Evolutionary conservation across 1,284 basidiomycete species (phyloP).

Genomic region (Schizopora paradoxa): DNA sequence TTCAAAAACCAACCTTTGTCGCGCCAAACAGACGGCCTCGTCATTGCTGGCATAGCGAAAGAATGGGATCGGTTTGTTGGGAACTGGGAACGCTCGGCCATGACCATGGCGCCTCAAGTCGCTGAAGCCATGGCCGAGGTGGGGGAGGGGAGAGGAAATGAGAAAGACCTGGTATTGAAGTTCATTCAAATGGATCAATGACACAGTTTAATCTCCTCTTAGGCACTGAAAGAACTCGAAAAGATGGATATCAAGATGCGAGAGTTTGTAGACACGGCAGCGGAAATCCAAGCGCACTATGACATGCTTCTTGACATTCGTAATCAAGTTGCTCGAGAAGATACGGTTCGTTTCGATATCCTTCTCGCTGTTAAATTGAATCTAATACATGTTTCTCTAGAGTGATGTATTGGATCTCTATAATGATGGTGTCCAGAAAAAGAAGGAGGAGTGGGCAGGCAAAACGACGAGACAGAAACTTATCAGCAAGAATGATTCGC

Average conservation of each 20-base stretch:
- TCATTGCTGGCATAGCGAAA: background rate
- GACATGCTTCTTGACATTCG: constrained; percentile 49
- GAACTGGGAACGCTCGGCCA: constrained; percentile 1
- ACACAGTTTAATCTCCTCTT: background rate
- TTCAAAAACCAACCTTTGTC: no score
- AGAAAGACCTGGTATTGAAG: constrained; percentile 3
- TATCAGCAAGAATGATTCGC: constrained; percentile 48
- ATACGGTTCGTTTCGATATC: constrained; percentile 44
- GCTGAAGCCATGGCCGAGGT: constrained; percentile 14
- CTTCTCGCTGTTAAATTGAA: constrained; percentile 13
- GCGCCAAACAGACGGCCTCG: no score
- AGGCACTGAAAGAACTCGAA: constrained; percentile 14
- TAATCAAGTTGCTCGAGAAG: constrained; percentile 47
- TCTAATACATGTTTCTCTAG: constrained; percentile 29
- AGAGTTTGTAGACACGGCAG: constrained; percentile 58
- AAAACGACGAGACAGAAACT: constrained; percentile 75
- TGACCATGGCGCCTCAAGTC: constrained; percentile 5
- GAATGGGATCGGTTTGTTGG: constrained; percentile 12
- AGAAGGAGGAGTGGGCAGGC: constrained; percentile 42
- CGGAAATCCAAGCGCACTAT: constrained; percentile 52
- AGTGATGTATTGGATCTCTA: constrained; percentile 43
- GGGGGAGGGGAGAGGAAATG: constrained; percentile 10
- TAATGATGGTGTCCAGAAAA: constrained; percentile 36
- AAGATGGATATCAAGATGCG: constrained; percentile 60
- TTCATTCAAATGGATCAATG: background rate